Evolutionary conservation across 371 early-diverging fungal genomes (phyloP).

Genomic region (Haplosporangium sp.): DNA sequence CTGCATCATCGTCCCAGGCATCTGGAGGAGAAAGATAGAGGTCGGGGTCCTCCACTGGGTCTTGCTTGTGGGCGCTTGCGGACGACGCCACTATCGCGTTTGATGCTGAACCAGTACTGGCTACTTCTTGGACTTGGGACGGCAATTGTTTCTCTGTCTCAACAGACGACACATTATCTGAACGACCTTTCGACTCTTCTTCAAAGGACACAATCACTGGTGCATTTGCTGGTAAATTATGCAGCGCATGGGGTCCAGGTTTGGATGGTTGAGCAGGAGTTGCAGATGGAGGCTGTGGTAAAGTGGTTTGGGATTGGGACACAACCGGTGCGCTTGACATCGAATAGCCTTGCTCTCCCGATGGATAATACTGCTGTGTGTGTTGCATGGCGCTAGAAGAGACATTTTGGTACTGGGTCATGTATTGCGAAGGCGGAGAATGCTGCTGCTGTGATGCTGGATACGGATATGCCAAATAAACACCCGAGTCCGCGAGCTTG

Average conservation of each 20-base stretch:
- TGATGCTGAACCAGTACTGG: background rate
- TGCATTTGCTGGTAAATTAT: constrained; percentile 21
- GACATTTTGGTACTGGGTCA: background rate
- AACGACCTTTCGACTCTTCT: no score
- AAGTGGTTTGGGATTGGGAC: background rate
- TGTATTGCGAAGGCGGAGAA: background rate
- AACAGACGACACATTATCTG: no score
- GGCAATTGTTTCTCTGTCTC: no score
- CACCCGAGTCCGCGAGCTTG: constrained; percentile 3
- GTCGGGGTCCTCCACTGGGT: constrained; percentile 5
- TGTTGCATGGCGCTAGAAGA: no score
- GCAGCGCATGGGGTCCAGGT: constrained; percentile 43
- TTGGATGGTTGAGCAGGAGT: constrained; percentile 2
- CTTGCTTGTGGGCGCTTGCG: background rate
- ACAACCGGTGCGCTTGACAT: no score
- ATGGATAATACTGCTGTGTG: no score
- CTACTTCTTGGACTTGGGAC: no score
- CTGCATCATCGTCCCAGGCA: constrained; percentile 47
- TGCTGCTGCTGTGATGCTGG: constrained; percentile 6
- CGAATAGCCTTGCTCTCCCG: no score
- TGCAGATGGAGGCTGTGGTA: background rate
- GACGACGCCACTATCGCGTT: background rate
- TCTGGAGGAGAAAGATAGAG: constrained; percentile 33
- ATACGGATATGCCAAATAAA: constrained; percentile 7
- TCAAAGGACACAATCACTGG: constrained; percentile 29